phyloP scores from a whole-genome alignment of 345 rosid species.

The Pugionium dolabratum region DNA sequence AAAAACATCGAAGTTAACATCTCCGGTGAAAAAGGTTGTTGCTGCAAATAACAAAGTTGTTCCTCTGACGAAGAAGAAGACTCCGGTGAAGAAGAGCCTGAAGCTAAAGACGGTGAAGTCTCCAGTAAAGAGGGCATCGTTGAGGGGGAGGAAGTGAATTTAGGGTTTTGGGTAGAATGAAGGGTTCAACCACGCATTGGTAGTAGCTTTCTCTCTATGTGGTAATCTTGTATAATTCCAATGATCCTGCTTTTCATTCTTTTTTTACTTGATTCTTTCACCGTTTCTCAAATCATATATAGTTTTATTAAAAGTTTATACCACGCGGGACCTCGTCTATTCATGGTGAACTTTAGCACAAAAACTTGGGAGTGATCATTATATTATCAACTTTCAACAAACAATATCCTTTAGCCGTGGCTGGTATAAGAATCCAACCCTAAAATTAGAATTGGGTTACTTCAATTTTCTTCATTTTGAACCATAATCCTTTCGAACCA shows the following conservation, averaged over 20 bases:
- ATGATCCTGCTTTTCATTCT: constrained; percentile 2
- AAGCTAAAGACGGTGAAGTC: constrained; percentile 64
- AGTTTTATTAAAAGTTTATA: too few relatives aligned
- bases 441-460: too few relatives aligned
- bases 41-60: constrained; percentile 50
- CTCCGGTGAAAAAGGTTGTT: constrained; percentile 58
- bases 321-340: too few relatives aligned
- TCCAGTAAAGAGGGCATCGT: constrained; percentile 52
- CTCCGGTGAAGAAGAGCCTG: constrained; percentile 59
- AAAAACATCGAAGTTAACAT: constrained; percentile 54
- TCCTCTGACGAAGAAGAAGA: constrained; percentile 42
- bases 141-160: constrained; percentile 45
- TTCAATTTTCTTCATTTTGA: too few relatives aligned
- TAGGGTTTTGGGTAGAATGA: constrained; percentile 16
- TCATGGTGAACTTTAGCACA: too few relatives aligned
- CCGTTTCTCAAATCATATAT: too few relatives aligned
- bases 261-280: constrained; percentile 39
- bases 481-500: too few relatives aligned
- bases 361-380: too few relatives aligned
- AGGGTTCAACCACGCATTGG: neutral
- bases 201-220: constrained; percentile 23
- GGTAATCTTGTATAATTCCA: constrained; percentile 39
- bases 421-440: too few relatives aligned
- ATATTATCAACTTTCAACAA: too few relatives aligned
- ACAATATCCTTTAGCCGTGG: too few relatives aligned